These are phyloP conservation scores for Theobroma grandiflorum DNA, from an alignment of 441 rosid species.

Conservation along the genomic window DNA sequence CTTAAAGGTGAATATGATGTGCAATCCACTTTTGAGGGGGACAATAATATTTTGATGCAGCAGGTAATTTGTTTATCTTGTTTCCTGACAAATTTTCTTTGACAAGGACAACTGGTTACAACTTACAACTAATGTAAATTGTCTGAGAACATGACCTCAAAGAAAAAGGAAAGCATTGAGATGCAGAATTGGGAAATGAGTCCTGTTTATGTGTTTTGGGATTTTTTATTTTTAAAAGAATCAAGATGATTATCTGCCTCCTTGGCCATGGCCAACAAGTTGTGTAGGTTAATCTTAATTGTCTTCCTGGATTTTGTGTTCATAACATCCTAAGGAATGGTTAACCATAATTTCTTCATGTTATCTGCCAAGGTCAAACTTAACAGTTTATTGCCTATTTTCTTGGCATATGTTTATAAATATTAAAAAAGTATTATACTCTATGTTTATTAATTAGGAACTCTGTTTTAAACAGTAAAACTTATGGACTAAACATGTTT, in stretches of 20 bases:
- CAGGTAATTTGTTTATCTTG: constrained; percentile 58
- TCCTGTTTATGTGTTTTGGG: not conserved
- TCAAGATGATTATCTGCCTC: not conserved
- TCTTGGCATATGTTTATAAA: not conserved
- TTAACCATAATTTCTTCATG: not conserved
- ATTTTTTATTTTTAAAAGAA: not conserved
- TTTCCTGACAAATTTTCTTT: not conserved
- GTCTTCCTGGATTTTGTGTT: not conserved
- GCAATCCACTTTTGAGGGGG: constrained; percentile 94
- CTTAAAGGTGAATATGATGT: constrained; percentile 89
- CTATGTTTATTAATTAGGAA: not conserved
- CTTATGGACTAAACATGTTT: constrained; percentile 16
- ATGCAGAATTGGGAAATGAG: constrained; percentile 5
- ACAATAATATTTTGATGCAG: constrained; percentile 91
- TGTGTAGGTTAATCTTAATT: constrained; percentile 16
- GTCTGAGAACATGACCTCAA: not conserved
- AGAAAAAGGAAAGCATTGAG: not conserved
- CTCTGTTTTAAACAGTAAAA: constrained; percentile 10
- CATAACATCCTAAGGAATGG: not conserved
- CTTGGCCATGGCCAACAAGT: not conserved
- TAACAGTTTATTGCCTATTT: not conserved
- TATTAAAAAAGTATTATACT: not conserved
- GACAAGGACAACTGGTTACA: not conserved
- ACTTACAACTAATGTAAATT: not conserved
- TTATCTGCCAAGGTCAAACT: not conserved